These are phyloP conservation scores for Claviceps sp. DNA, from an alignment of 2,329 filamentous ascomycete genomes.

Conservation along the genomic window DNA sequence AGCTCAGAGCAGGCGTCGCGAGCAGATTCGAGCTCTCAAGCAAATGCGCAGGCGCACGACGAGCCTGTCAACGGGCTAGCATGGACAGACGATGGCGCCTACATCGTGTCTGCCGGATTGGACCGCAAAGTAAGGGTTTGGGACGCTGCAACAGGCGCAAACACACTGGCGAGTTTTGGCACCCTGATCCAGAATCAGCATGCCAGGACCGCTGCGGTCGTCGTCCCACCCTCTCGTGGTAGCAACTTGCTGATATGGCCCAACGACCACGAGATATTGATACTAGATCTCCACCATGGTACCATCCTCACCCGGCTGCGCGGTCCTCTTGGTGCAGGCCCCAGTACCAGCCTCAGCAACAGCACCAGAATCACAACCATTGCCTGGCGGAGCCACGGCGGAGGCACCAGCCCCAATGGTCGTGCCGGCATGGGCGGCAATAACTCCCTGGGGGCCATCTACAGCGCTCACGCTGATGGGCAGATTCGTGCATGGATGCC, in stretches of 20 bases:
- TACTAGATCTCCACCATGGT: slow-evolving; percentile 69
- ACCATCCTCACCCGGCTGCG: slow-evolving; percentile 56
- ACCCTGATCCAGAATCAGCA: slow-evolving; percentile 64
- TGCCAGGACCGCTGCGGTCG: slow-evolving; percentile 45
- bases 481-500: slow-evolving; percentile 71
- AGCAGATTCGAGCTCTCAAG: slow-evolving; percentile 27
- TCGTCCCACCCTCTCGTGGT: slow-evolving; percentile 49
- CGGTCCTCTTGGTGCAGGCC: slow-evolving; percentile 43
- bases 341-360: slow-evolving; percentile 15
- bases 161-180: slow-evolving; percentile 80
- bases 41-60: slow-evolving; percentile 53
- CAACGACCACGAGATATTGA: slow-evolving; percentile 67
- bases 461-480: slow-evolving; percentile 74
- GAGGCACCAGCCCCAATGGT: slow-evolving; percentile 32
- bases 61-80: slow-evolving; percentile 73
- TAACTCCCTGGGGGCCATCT: slow-evolving; percentile 44
- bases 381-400: slow-evolving; percentile 54
- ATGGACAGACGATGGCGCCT: slow-evolving; percentile 69
- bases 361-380: slow-evolving; percentile 60
- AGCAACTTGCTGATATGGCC: slow-evolving; percentile 63
- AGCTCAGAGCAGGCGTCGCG: slow-evolving; percentile 11
- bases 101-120: slow-evolving; percentile 68
- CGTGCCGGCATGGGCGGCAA: slow-evolving; percentile 43
- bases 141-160: slow-evolving; percentile 67
- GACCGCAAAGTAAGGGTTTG: slow-evolving; percentile 79